phyloP scores from a whole-genome alignment of 208 protist genomes.

The Trypanosoma conorhini region DNA sequence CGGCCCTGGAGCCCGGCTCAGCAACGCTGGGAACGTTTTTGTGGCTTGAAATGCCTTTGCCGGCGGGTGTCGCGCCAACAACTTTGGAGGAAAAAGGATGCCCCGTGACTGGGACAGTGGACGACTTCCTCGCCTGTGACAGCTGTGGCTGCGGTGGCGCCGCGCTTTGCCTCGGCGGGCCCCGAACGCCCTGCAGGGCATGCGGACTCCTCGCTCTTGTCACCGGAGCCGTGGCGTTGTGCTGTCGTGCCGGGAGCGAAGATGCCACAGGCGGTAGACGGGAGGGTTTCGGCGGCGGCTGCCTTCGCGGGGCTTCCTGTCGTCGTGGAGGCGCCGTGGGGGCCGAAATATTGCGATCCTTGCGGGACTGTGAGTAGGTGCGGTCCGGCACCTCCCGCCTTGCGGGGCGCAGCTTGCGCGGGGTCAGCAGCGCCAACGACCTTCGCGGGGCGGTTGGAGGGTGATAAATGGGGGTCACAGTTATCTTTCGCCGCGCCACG shows the following conservation, averaged over 20 bases:
- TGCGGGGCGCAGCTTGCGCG: not conserved
- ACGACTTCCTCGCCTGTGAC: not conserved
- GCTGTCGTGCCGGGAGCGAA: not conserved
- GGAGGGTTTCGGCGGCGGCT: not conserved
- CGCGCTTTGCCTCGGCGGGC: not conserved
- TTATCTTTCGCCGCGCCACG: conserved; percentile 1
- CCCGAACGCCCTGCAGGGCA: not conserved
- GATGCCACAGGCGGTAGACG: conserved; percentile 10
- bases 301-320: not conserved
- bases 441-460: not conserved
- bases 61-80: not conserved
- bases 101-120: not conserved
- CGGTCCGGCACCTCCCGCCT: not conserved
- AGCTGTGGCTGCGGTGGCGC: not conserved
- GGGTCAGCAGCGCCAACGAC: not conserved
- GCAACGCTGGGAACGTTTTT: not conserved
- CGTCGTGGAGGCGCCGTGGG: not conserved
- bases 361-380: not conserved
- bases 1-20: not conserved
- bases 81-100: not conserved
- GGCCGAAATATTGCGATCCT: not conserved
- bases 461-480: conserved; percentile 10
- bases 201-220: not conserved
- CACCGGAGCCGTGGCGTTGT: not conserved
- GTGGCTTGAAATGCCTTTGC: not conserved